phyloP scores from a whole-genome alignment of 2,329 filamentous ascomycete genomes.

The Diaporthe ilicicola region DNA sequence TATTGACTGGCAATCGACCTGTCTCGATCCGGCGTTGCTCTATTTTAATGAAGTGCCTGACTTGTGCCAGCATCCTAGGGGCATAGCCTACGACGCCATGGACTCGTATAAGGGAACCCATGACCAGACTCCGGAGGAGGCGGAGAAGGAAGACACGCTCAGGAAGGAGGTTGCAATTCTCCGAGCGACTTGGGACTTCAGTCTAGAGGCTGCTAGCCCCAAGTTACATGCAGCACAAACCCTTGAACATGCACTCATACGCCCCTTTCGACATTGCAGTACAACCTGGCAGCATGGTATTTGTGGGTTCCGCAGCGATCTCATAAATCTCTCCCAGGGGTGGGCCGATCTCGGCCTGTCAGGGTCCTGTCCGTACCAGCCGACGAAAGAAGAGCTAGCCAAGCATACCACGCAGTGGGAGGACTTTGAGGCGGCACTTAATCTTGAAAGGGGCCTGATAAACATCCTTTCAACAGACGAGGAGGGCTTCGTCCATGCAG shows the following conservation, averaged over 20 bases:
- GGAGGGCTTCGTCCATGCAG: not conserved
- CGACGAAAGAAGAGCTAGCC: not conserved
- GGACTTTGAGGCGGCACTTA: not conserved
- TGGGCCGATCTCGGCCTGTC: not conserved
- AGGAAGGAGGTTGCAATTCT: not conserved
- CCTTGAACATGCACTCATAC: not conserved
- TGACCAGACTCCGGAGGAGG: not conserved
- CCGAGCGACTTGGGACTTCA: not conserved
- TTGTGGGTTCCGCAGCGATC: not conserved
- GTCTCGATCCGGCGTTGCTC: not conserved
- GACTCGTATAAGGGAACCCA: not conserved
- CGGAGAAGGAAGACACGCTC: not conserved
- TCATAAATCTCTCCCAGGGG: not conserved
- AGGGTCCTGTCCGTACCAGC: not conserved
- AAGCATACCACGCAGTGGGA: not conserved
- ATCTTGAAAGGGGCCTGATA: not conserved
- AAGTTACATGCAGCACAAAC: not conserved
- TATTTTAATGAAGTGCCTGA: not conserved
- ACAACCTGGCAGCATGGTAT: not conserved
- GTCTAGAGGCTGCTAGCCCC: not conserved
- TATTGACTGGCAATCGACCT: conserved; percentile 2
- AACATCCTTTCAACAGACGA: not conserved
- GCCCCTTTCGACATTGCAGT: not conserved
- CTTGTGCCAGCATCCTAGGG: not conserved
- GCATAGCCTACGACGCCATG: not conserved